Conservation (phyloP, 1,139 yeast genomes). For the Arxiozyma heterogenica region DNA sequence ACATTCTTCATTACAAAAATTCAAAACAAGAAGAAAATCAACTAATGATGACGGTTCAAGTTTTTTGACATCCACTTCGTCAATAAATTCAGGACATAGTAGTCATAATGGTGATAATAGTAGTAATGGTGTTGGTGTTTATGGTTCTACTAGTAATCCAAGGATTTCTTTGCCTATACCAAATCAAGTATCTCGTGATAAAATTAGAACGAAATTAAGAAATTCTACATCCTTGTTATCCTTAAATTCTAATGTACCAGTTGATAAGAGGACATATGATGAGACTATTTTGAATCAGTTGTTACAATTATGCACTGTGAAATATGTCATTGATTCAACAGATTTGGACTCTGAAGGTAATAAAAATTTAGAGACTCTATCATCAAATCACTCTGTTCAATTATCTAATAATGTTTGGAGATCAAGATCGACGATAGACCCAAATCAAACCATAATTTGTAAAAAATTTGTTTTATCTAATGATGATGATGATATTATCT, state of each 20-base stretch:
- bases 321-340: slow-evolving; percentile 11
- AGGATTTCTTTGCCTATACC: slow-evolving; percentile 52
- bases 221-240: slow-evolving; percentile 46
- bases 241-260: slow-evolving; percentile 27
- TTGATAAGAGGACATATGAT: slow-evolving; percentile 21
- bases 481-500: slow-evolving; percentile 17
- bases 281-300: slow-evolving; percentile 20
- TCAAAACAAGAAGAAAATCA: slow-evolving; percentile 9
- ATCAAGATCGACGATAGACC: slow-evolving; percentile 8
- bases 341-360: slow-evolving; percentile 7
- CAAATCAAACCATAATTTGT: slow-evolving; percentile 13
- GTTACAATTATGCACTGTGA: slow-evolving; percentile 21
- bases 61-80: slow-evolving; percentile 4
- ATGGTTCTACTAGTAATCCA: slow-evolving; percentile 12
- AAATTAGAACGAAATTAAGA: slow-evolving; percentile 42
- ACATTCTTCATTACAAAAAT: slow-evolving; percentile 27
- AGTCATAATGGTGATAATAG: neutral
- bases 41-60: neutral
- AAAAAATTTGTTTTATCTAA: slow-evolving; percentile 17
- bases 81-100: slow-evolving; percentile 4
- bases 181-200: slow-evolving; percentile 45
- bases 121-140: slow-evolving; percentile 2
- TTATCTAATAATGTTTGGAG: slow-evolving; percentile 18
- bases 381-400: slow-evolving; percentile 8
- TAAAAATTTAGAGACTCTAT: slow-evolving; percentile 8